Percentiles rank a stretch among this genome's conserved stretches.
These are phyloP conservation scores for Sarocladium brachiariae DNA, from an alignment of 2,329 filamentous ascomycete genomes.

Conservation along the genomic window DNA sequence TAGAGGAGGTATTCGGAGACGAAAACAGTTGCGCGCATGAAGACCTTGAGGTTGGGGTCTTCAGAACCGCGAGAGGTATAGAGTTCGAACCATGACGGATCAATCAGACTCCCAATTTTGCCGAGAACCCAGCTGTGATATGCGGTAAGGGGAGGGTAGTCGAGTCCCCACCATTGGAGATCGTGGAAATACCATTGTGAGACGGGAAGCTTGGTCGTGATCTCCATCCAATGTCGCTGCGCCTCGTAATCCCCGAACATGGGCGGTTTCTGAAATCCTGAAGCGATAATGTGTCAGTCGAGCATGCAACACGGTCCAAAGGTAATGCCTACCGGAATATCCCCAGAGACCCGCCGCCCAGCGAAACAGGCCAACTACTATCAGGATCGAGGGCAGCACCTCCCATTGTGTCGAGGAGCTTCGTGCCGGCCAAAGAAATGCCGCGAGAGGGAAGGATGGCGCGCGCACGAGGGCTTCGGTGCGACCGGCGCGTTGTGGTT, in stretches of 20 bases:
- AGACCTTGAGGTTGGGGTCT: constrained; percentile 76
- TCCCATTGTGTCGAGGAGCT: constrained; percentile 87
- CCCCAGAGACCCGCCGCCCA: constrained; percentile 93
- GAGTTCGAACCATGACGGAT: constrained; percentile 82
- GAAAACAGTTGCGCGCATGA: constrained; percentile 90
- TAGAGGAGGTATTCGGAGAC: constrained; percentile 88
- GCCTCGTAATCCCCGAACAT: constrained; percentile 98
- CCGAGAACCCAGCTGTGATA: constrained; percentile 98
- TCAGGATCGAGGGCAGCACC: constrained; percentile 77
- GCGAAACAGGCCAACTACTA: constrained; percentile 84
- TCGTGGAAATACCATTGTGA: constrained; percentile 99
- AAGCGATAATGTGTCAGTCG: not conserved
- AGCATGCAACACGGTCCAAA: not conserved
- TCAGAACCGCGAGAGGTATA: constrained; percentile 76
- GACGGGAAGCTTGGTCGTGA: constrained; percentile 80
- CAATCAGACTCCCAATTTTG: constrained; percentile 71
- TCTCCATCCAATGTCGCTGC: constrained; percentile 97
- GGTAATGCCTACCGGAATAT: constrained; percentile 65
- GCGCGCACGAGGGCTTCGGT: constrained; percentile 41
- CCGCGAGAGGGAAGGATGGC: constrained; percentile 82
- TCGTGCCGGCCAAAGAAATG: constrained; percentile 91
- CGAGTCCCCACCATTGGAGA: constrained; percentile 92
- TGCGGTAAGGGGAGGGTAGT: constrained; percentile 94
- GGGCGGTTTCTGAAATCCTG: constrained; percentile 73
- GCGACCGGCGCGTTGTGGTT: constrained; percentile 8